Percentiles rank a stretch among this genome's conserved stretches.
Conservation (phyloP, 1,284 basidiomycete species). For the Marasmius oreades region DNA sequence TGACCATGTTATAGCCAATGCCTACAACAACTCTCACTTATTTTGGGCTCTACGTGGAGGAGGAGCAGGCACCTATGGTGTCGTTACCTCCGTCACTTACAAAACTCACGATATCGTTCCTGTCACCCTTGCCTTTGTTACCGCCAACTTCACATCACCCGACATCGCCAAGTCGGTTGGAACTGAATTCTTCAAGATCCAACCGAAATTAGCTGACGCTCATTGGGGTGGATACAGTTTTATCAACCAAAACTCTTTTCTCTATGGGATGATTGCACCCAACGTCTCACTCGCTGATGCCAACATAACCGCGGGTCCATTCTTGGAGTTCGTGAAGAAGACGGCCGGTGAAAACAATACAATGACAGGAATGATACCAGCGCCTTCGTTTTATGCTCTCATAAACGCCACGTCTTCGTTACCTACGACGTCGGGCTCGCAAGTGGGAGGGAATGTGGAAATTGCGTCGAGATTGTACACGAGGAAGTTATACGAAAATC, state of each 20-base stretch:
- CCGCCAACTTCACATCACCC: conserved; percentile 22
- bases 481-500: background rate
- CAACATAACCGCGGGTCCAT: conserved; percentile 27
- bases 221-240: conserved; percentile 25
- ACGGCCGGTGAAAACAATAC: conserved; percentile 15
- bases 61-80: conserved; percentile 41
- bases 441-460: background rate
- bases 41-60: conserved; percentile 53
- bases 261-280: conserved; percentile 24
- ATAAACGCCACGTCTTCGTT: background rate
- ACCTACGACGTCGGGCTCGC: background rate
- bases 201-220: conserved; percentile 21
- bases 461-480: background rate
- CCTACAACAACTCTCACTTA: conserved; percentile 32
- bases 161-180: conserved; percentile 18
- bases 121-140: conserved; percentile 17
- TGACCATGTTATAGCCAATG: conserved; percentile 29
- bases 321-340: conserved; percentile 25
- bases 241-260: conserved; percentile 13
- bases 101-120: conserved; percentile 30
- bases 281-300: conserved; percentile 30
- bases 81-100: conserved; percentile 37
- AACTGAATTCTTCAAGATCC: conserved; percentile 22
- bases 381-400: background rate
- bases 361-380: background rate